Conservation (phyloP, 2,329 filamentous ascomycete species). For the Biscogniauxia mediterranea region DNA sequence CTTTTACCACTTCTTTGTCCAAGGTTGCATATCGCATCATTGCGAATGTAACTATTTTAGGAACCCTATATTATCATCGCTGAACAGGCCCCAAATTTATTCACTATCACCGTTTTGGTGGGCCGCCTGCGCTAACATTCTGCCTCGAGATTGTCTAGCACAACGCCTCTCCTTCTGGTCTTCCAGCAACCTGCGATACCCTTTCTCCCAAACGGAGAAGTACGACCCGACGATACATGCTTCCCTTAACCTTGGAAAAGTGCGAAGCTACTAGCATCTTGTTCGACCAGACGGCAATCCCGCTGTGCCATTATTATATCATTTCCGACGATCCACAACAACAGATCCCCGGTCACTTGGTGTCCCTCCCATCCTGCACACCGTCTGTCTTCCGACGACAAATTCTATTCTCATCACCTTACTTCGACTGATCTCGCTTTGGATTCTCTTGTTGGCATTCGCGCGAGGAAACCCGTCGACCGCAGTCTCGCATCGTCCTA, state of each 20-base stretch:
- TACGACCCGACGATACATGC: neutral
- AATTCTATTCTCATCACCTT: neutral
- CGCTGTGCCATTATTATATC: neutral
- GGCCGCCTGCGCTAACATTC: conserved; percentile 21
- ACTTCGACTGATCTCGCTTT: neutral
- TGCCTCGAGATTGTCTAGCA: conserved; percentile 15
- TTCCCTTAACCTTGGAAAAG: neutral
- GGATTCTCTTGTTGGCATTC: neutral
- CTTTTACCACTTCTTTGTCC: conserved; percentile 2
- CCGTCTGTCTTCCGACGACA: neutral
- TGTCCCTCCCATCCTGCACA: neutral
- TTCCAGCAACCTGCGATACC: conserved; percentile 2
- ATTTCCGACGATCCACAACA: neutral
- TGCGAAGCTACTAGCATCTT: neutral
- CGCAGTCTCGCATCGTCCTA: neutral
- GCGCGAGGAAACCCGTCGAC: neutral
- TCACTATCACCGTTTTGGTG: neutral
- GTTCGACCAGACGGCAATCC: neutral
- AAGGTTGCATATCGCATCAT: conserved; percentile 1
- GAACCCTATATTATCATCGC: neutral
- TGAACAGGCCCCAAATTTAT: neutral
- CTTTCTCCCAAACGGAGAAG: conserved; percentile 3
- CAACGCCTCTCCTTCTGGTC: conserved; percentile 12
- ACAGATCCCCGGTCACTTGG: neutral
- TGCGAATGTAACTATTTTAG: neutral